phyloP scores from a whole-genome alignment of 495 filamentous ascomycete genomes.

The Penicillium malachiteum region DNA sequence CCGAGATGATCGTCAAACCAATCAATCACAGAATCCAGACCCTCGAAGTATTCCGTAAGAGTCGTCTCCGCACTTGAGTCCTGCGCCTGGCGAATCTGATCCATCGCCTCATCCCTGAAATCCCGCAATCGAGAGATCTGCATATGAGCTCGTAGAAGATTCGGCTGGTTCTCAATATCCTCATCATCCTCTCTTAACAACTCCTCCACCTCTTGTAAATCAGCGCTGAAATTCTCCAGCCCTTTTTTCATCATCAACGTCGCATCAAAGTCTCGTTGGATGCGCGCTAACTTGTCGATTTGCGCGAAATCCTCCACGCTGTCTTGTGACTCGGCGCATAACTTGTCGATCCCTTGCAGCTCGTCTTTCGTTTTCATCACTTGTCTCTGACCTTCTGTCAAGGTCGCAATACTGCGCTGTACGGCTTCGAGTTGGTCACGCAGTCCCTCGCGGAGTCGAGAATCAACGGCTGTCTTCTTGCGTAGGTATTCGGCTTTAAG shows the following conservation, averaged over 20 bases:
- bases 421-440: conserved; percentile 89
- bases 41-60: conserved; percentile 81
- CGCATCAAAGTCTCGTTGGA: conserved; percentile 90
- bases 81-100: conserved; percentile 77
- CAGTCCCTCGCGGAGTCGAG: conserved; percentile 81
- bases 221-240: conserved; percentile 78
- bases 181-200: conserved; percentile 79
- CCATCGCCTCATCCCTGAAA: conserved; percentile 92
- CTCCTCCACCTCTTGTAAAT: conserved; percentile 68
- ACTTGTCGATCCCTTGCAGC: conserved; percentile 96
- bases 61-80: conserved; percentile 74
- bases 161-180: conserved; percentile 87
- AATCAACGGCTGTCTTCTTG: conserved; percentile 89
- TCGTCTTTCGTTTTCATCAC: conserved; percentile 91
- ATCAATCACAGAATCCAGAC: conserved; percentile 82
- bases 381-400: conserved; percentile 83
- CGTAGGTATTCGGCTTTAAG: conserved; percentile 91
- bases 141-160: conserved; percentile 84
- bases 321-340: conserved; percentile 92
- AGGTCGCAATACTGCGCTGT: conserved; percentile 81
- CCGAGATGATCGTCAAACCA: conserved; percentile 96
- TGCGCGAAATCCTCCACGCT: conserved; percentile 97
- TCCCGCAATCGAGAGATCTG: conserved; percentile 87
- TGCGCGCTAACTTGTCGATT: conserved; percentile 89
- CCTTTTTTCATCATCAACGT: conserved; percentile 89